phyloP scores from a whole-genome alignment of 306 rosid genomes.

The Vicia faba region DNA sequence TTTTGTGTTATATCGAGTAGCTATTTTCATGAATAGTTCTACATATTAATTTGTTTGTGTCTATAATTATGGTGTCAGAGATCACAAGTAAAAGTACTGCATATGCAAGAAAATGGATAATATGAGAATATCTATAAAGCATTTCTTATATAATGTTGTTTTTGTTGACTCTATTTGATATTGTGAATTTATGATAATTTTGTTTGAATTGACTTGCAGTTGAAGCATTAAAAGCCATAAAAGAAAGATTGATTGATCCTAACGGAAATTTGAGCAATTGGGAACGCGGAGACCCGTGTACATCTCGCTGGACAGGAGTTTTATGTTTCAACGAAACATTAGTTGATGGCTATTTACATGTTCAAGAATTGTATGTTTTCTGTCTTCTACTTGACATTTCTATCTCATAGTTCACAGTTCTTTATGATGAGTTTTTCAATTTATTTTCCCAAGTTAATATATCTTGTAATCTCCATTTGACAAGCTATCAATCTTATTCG shows the following conservation, averaged over 20 bases:
- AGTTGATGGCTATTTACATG: constrained; percentile 72
- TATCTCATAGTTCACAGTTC: constrained; percentile 24
- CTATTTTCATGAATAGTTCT: constrained; percentile 12
- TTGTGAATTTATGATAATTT: constrained; percentile 14
- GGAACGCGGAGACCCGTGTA: constrained; percentile 82
- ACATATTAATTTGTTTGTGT: not conserved
- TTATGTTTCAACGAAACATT: constrained; percentile 58
- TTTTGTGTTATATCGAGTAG: constrained; percentile 3
- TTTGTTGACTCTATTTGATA: constrained; percentile 25
- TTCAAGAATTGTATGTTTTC: constrained; percentile 67
- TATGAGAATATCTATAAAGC: constrained; percentile 4
- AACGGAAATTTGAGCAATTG: constrained; percentile 76
- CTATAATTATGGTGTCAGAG: not conserved
- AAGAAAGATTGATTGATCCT: constrained; percentile 60
- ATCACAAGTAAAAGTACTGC: constrained; percentile 16
- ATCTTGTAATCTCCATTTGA: constrained; percentile 33
- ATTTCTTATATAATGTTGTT: constrained; percentile 12
- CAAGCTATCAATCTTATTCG: not conserved
- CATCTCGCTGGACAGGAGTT: constrained; percentile 76
- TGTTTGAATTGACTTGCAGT: constrained; percentile 58
- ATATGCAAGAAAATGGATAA: not conserved
- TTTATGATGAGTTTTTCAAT: constrained; percentile 6
- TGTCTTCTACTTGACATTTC: constrained; percentile 26
- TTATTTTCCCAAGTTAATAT: not conserved
- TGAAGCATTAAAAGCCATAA: constrained; percentile 64